These are phyloP conservation scores for Colletotrichum sp. DNA, from an alignment of 2,329 filamentous ascomycete genomes.

Conservation along the genomic window DNA sequence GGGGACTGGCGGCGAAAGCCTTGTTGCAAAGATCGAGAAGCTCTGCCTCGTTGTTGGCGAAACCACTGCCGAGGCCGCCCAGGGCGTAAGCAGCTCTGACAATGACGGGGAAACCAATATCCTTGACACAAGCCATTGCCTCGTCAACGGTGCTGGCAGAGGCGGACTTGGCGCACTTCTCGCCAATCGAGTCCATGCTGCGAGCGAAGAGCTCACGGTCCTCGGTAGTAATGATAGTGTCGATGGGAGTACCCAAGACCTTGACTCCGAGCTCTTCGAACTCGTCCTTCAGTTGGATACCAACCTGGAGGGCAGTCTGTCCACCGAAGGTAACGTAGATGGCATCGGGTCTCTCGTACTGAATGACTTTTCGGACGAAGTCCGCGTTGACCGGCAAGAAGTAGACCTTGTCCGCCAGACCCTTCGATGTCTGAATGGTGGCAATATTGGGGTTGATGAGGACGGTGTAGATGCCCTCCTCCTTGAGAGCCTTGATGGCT, in stretches of 20 bases:
- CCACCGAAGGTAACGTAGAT: constrained; percentile 99
- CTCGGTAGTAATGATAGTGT: constrained; percentile 98
- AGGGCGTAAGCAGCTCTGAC: constrained; percentile 95
- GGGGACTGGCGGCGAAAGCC: constrained; percentile 92
- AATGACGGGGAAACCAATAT: constrained; percentile 96
- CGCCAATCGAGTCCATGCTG: constrained; percentile 97
- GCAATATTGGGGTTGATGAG: constrained; percentile 99
- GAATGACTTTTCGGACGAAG: constrained; percentile 96
- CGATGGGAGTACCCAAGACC: constrained; percentile 94
- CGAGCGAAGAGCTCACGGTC: constrained; percentile 96
- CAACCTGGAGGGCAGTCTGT: constrained; percentile 94
- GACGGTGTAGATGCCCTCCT: constrained; percentile 97
- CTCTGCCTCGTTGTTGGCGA: constrained; percentile 86
- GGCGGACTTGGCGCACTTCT: constrained; percentile 97
- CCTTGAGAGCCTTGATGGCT: constrained; percentile 97
- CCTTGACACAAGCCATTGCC: constrained; percentile 84
- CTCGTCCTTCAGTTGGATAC: constrained; percentile 97
- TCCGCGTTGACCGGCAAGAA: constrained; percentile 97
- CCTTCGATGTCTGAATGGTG: constrained; percentile 98
- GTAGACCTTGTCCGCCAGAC: constrained; percentile 97
- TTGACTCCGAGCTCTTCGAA: constrained; percentile 91
- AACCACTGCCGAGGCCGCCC: constrained; percentile 93
- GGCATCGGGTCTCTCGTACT: constrained; percentile 91
- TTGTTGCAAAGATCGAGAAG: constrained; percentile 90
- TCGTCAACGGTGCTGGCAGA: constrained; percentile 90